Conservation (phyloP, 441 rosid species). For the Adansonia gregorii region DNA sequence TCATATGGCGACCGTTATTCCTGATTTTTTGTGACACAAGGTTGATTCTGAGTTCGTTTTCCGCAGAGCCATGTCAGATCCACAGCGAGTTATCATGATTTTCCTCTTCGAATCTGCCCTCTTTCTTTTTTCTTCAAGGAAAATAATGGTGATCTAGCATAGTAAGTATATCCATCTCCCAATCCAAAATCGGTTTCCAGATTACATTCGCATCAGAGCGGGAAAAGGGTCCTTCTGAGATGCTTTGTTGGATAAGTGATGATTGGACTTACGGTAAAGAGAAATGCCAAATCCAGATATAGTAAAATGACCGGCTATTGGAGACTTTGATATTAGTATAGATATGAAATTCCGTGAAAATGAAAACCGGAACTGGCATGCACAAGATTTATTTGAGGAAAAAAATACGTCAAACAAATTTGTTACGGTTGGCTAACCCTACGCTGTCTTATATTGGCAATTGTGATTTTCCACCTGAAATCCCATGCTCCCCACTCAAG, state of each 20-base stretch:
- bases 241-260: background rate
- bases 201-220: background rate
- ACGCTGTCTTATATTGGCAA: background rate
- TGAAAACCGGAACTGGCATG: too few relatives aligned
- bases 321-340: too few relatives aligned
- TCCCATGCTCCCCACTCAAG: background rate
- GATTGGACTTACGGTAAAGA: background rate
- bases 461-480: background rate
- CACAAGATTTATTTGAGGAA: background rate
- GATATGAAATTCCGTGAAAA: too few relatives aligned
- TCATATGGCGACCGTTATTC: conserved; percentile 41
- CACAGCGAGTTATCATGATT: conserved; percentile 25
- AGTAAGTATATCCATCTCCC: background rate
- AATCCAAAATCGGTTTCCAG: background rate
- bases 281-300: background rate
- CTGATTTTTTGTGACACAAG: conserved; percentile 36
- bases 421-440: background rate
- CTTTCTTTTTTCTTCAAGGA: background rate
- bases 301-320: background rate
- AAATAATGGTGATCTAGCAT: background rate
- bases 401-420: background rate
- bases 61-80: background rate
- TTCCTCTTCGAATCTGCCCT: background rate
- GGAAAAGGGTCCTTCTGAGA: background rate
- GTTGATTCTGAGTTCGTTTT: conserved; percentile 29